Evolutionary conservation across 305 asterid genomes (phyloP).

Genomic region (Fraxinus angustifolia): DNA sequence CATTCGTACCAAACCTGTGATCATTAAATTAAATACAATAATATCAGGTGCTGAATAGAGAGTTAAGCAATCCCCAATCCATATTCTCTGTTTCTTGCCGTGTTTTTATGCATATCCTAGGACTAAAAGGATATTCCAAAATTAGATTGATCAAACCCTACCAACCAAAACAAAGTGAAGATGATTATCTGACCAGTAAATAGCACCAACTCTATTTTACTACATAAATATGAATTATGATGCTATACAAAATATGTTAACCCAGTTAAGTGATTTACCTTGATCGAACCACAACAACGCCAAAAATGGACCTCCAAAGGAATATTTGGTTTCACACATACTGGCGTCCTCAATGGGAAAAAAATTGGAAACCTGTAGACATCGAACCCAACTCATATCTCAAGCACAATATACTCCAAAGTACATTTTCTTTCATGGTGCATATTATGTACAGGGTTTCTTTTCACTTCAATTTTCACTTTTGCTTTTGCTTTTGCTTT

Average conservation of each 20-base stretch:
- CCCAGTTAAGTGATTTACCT: constrained; percentile 44
- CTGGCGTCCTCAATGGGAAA: constrained; percentile 83
- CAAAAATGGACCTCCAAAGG: constrained; percentile 86
- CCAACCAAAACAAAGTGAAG: background rate
- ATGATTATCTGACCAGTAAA: background rate
- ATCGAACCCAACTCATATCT: background rate
- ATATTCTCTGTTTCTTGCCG: background rate
- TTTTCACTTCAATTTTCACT: background rate
- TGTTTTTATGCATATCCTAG: background rate
- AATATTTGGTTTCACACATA: constrained; percentile 53
- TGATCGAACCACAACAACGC: constrained; percentile 90
- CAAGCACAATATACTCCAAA: background rate
- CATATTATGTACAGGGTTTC: background rate
- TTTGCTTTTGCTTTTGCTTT: background rate
- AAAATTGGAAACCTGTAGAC: constrained; percentile 85
- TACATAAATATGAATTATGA: background rate
- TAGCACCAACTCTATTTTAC: background rate
- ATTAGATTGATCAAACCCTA: background rate
- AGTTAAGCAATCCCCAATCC: background rate
- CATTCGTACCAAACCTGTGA: constrained; percentile 97
- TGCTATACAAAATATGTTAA: constrained; percentile 4
- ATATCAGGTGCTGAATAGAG: background rate
- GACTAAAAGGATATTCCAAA: background rate
- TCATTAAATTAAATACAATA: background rate
- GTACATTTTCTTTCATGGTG: background rate